Evolutionary conservation across 1,284 basidiomycete genomes (phyloP).

Genomic region (Wolfiporia cocos): DNA sequence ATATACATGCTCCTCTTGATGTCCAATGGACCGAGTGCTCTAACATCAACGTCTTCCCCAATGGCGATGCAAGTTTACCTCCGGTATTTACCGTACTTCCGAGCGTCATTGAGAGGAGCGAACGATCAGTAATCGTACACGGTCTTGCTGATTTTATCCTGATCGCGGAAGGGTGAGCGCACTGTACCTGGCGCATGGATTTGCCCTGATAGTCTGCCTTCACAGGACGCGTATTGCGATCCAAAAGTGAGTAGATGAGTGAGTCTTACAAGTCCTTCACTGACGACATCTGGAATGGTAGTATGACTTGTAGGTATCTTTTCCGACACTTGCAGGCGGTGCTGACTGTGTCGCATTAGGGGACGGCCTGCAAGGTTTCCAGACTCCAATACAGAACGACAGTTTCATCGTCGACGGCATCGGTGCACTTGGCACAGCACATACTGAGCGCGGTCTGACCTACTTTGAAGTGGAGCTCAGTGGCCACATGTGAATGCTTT

Average conservation of each 20-base stretch:
- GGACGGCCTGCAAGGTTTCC: conserved; percentile 68
- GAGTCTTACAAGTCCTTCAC: not conserved
- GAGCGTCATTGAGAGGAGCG: conserved; percentile 70
- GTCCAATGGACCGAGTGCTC: conserved; percentile 63
- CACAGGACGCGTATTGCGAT: conserved; percentile 17
- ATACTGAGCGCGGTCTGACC: conserved; percentile 61
- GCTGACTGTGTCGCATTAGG: conserved; percentile 27
- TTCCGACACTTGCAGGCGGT: not conserved
- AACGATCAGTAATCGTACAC: conserved; percentile 63
- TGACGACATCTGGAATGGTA: conserved; percentile 17
- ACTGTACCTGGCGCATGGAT: not conserved
- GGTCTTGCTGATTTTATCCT: conserved; percentile 68
- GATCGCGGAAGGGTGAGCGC: conserved; percentile 61
- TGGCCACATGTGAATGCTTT: conserved; percentile 58
- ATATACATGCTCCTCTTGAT: conserved; percentile 63
- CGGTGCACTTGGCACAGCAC: conserved; percentile 57
- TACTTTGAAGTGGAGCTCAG: conserved; percentile 60
- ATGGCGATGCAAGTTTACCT: conserved; percentile 54
- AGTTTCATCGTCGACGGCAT: conserved; percentile 66
- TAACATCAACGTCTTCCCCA: conserved; percentile 50
- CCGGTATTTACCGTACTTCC: conserved; percentile 61
- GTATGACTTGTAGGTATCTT: conserved; percentile 61
- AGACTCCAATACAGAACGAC: conserved; percentile 55
- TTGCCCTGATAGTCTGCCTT: not conserved
- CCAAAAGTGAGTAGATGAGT: conserved; percentile 21